A percentile compares a stretch with the other conserved stretches of the same genome.
Conservation (phyloP, 1,139 yeast species). For the Magnusiomyces starmeri region DNA sequence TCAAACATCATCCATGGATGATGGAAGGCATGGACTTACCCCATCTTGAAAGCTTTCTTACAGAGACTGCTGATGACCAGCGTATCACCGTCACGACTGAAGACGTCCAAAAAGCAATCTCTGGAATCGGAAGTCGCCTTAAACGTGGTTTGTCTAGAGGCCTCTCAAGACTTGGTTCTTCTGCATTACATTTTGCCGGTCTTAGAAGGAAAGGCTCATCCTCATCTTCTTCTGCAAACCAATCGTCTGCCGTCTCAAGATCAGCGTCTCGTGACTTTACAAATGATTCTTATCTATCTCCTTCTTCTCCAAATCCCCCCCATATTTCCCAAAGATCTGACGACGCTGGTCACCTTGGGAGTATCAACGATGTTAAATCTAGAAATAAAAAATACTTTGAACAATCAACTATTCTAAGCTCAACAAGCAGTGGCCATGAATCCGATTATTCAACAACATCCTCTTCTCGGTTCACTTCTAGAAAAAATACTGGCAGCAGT, state of each 20-base stretch:
- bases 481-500: neutral
- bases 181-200: conserved; percentile 43
- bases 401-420: neutral
- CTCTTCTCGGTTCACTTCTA: neutral
- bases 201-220: conserved; percentile 23
- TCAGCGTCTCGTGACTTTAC: conserved; percentile 9
- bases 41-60: conserved; percentile 33
- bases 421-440: conserved; percentile 3
- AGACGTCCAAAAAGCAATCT: conserved; percentile 70
- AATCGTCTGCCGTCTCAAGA: conserved; percentile 8
- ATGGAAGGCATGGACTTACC: conserved; percentile 49
- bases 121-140: conserved; percentile 61
- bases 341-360: neutral
- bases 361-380: neutral
- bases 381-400: conserved; percentile 7
- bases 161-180: conserved; percentile 39
- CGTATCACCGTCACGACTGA: conserved; percentile 56
- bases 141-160: conserved; percentile 38
- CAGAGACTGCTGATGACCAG: conserved; percentile 29
- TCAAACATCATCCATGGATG: conserved; percentile 77
- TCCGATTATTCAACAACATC: conserved; percentile 5
- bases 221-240: conserved; percentile 14
- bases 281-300: neutral
- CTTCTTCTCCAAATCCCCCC: neutral
- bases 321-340: neutral